Evolutionary conservation across 1,284 basidiomycete genomes (phyloP).

Genomic region (Cryptococcus jaspeensis): DNA sequence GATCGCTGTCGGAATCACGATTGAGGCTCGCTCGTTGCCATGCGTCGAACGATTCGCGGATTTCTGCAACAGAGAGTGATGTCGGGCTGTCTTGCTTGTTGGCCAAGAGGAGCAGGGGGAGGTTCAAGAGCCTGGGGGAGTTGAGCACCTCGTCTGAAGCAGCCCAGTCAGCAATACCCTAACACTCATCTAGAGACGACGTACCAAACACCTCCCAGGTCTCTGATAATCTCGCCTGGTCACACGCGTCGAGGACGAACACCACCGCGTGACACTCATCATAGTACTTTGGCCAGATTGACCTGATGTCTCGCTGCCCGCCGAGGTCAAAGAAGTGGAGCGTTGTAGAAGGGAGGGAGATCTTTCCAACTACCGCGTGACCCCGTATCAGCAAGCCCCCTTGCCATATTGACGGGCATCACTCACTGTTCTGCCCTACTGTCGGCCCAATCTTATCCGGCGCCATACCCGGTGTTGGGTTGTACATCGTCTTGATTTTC

Average conservation of each 20-base stretch:
- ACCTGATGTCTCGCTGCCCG: slow-evolving; percentile 84
- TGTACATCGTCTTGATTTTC: slow-evolving; percentile 88
- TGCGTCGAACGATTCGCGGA: slow-evolving; percentile 82
- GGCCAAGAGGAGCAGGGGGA: slow-evolving; percentile 81
- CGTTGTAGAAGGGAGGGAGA: slow-evolving; percentile 83
- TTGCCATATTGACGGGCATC: background rate
- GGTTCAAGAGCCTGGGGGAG: slow-evolving; percentile 77
- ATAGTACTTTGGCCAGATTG: slow-evolving; percentile 90
- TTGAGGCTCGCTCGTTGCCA: slow-evolving; percentile 56
- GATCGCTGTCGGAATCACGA: slow-evolving; percentile 11
- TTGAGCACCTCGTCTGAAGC: slow-evolving; percentile 73
- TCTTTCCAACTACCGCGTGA: slow-evolving; percentile 70
- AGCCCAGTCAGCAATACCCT: background rate
- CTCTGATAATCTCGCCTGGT: slow-evolving; percentile 78
- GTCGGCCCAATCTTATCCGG: slow-evolving; percentile 90
- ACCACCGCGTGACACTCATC: slow-evolving; percentile 92
- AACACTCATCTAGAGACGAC: slow-evolving; percentile 36
- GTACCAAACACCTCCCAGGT: slow-evolving; percentile 92
- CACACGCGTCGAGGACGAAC: slow-evolving; percentile 85
- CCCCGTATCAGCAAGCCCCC: background rate
- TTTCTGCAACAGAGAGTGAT: slow-evolving; percentile 80
- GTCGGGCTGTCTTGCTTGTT: slow-evolving; percentile 86
- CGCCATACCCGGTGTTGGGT: slow-evolving; percentile 73
- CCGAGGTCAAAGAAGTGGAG: slow-evolving; percentile 94
- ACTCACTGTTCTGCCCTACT: slow-evolving; percentile 87